Conservation (phyloP, 176 grass and related monocot genomes). For the Tillandsia leiboldiana region DNA sequence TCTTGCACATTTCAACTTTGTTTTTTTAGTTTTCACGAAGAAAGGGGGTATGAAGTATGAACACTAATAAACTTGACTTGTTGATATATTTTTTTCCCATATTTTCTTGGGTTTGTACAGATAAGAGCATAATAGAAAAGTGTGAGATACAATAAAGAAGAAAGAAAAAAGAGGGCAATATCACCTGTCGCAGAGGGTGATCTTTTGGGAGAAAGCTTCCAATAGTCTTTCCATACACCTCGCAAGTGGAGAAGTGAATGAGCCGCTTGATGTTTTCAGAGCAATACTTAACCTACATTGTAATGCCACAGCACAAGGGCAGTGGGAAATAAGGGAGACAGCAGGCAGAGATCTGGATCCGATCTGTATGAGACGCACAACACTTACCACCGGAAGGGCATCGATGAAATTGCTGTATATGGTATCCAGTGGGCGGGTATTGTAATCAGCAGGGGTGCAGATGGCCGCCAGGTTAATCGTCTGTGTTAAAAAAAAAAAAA, state of each 20-base stretch:
- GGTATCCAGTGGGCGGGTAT: constrained; percentile 88
- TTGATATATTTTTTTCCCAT: too few relatives aligned
- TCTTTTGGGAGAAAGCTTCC: constrained; percentile 96
- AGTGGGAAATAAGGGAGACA: background rate
- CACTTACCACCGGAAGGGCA: constrained; percentile 75
- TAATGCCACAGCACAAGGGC: background rate
- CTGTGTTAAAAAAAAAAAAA: constrained; percentile 18
- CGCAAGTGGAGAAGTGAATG: constrained; percentile 99
- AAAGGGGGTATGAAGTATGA: background rate
- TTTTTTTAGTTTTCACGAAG: too few relatives aligned
- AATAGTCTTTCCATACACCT: constrained; percentile 94
- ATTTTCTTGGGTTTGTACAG: too few relatives aligned
- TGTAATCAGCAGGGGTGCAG: constrained; percentile 97
- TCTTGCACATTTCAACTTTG: too few relatives aligned
- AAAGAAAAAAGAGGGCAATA: background rate
- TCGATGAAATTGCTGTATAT: constrained; percentile 99
- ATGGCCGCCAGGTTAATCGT: constrained; percentile 94
- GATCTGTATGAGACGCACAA: background rate
- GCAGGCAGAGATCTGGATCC: constrained; percentile 15
- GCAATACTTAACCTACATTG: constrained; percentile 82
- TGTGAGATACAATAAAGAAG: constrained; percentile 1
- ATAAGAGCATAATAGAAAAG: background rate
- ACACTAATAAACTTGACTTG: too few relatives aligned
- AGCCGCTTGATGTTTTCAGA: constrained; percentile 93
- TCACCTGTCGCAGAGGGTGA: constrained; percentile 83